A percentile compares a stretch with the other conserved stretches of the same genome.
phyloP scores from a whole-genome alignment of 1,284 basidiomycete species.

The Apiotrichum brassicae region DNA sequence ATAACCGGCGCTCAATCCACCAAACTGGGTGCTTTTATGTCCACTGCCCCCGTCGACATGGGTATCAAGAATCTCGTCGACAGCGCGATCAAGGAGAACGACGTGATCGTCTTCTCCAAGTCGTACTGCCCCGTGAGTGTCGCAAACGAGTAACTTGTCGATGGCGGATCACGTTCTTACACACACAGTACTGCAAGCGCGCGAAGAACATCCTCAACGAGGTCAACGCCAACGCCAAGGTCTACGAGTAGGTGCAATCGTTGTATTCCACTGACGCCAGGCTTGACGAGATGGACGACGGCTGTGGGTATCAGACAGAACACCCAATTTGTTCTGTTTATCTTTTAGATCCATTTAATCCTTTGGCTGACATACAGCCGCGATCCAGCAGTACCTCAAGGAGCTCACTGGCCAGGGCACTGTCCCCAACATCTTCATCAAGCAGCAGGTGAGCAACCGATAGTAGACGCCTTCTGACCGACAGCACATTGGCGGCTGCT shows the following conservation, averaged over 20 bases:
- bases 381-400: constrained; percentile 44
- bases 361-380: constrained; percentile 23
- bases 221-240: constrained; percentile 32
- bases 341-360: background rate
- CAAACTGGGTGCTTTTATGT: constrained; percentile 45
- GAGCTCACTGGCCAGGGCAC: constrained; percentile 42
- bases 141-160: background rate
- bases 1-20: background rate
- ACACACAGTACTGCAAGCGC: constrained; percentile 37
- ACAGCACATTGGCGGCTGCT: constrained; percentile 46
- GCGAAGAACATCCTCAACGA: constrained; percentile 37
- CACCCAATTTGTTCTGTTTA: too few relatives aligned
- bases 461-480: background rate
- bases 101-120: constrained; percentile 45
- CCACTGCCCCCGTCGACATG: constrained; percentile 32
- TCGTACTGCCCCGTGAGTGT: constrained; percentile 45
- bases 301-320: constrained; percentile 36
- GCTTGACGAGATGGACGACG: constrained; percentile 43
- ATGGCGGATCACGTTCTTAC: too few relatives aligned
- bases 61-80: constrained; percentile 40
- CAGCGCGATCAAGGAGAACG: constrained; percentile 40
- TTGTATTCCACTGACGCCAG: constrained; percentile 20
- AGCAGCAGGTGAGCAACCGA: constrained; percentile 17
- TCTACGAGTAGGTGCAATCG: constrained; percentile 34
- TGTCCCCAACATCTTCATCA: constrained; percentile 46